phyloP scores from a whole-genome alignment of 306 rosid species.

The Fagus crenata region DNA sequence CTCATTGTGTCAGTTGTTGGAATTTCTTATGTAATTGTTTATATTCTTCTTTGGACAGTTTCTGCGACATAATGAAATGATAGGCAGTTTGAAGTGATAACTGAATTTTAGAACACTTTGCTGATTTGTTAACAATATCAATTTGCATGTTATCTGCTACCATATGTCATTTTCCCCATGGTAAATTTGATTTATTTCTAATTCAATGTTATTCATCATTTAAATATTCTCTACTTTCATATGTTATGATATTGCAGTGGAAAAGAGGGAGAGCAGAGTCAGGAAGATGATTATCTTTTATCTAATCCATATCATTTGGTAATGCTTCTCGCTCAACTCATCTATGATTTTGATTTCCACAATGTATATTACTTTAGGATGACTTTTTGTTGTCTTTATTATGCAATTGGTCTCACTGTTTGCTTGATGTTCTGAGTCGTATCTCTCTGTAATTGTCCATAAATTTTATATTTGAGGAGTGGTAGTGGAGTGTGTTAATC shows the following conservation, averaged over 20 bases:
- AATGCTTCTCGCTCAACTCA: conserved; percentile 28
- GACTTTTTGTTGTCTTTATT: conserved; percentile 8
- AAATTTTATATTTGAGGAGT: neutral
- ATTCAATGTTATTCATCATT: conserved; percentile 14
- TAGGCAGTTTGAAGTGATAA: neutral
- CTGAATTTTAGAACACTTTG: neutral
- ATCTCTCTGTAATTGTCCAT: neutral
- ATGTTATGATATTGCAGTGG: conserved; percentile 55
- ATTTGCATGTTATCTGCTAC: neutral
- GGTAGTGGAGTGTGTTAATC: neutral
- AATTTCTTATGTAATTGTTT: neutral
- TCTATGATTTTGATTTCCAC: conserved; percentile 12
- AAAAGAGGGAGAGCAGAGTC: conserved; percentile 81
- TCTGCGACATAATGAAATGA: neutral
- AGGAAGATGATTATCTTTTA: conserved; percentile 79
- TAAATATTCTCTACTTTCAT: conserved; percentile 1
- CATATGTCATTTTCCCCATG: neutral
- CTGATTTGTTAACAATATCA: neutral
- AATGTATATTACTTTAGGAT: conserved; percentile 13
- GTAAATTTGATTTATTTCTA: conserved; percentile 2
- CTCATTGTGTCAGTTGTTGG: neutral
- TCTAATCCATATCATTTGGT: conserved; percentile 98
- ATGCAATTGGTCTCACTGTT: conserved; percentile 6
- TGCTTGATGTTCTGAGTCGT: neutral
- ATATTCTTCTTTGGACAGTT: neutral